These are phyloP conservation scores for Sporopachydermia quercuum DNA, from an alignment of 805 yeast species.

Conservation along the genomic window DNA sequence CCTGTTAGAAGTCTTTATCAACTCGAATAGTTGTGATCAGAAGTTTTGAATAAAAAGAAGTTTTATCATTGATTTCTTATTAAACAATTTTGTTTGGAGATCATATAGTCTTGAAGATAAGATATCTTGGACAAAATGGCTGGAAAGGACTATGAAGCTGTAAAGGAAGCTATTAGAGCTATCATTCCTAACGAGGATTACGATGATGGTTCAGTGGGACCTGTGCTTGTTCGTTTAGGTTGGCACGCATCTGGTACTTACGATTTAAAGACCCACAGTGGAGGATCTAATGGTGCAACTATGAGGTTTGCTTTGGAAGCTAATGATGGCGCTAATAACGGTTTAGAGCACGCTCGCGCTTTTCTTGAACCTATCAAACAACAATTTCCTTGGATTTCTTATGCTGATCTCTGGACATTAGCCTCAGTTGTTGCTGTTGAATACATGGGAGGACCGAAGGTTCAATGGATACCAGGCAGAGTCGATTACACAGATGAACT, in stretches of 20 bases:
- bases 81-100: too few relatives aligned
- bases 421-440: conserved; percentile 56
- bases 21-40: too few relatives aligned
- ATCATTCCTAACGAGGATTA: conserved; percentile 30
- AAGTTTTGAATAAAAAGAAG: too few relatives aligned
- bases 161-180: conserved; percentile 20
- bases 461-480: conserved; percentile 41
- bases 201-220: conserved; percentile 62
- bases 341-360: conserved; percentile 37
- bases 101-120: too few relatives aligned
- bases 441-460: conserved; percentile 49
- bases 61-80: too few relatives aligned
- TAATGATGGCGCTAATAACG: conserved; percentile 30
- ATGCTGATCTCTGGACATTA: conserved; percentile 59
- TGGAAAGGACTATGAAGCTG: conserved; percentile 21
- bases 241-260: conserved; percentile 83
- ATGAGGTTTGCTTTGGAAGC: conserved; percentile 34
- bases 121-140: conserved; percentile 1
- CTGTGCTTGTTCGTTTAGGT: conserved; percentile 62
- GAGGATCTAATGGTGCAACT: conserved; percentile 41
- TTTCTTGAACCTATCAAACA: conserved; percentile 40
- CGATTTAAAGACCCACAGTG: conserved; percentile 36
- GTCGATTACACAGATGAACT: conserved; percentile 24
- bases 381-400: conserved; percentile 44
- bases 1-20: too few relatives aligned